Evolutionary conservation across 2,329 filamentous ascomycete species (phyloP), one percentile per base, ranked within the genome.

Genomic region (Claviceps sp.): DNA sequence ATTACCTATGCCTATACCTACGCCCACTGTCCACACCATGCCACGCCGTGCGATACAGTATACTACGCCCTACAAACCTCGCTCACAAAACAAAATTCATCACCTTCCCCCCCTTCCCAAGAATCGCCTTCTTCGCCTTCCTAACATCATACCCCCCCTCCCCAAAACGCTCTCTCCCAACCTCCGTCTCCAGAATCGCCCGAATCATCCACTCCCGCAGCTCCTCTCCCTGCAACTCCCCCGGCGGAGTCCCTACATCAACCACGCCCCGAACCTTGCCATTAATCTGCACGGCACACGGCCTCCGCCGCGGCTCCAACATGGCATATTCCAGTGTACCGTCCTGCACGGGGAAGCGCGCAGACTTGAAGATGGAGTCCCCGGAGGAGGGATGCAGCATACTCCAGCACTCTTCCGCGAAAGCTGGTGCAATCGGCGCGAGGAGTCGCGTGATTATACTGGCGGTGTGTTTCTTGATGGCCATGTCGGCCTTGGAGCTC

Each of bases 351-450:
- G 86, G 87, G 70, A 87, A 93, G 1, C 65, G 63, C 1, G 77
- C 74, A 42, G 64, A 59, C n/a, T 47, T 51, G 57, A 75, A 75
- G 52, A 76, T 65, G 37, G 73, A 72, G 2, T 57, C 59, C 1
- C 59, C 47, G 0, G 58, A 55, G 1, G 70, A 55, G 1, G 70
- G 67, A 48, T 69, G 63, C 3, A 90, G 72, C 2, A 77, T 60
- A 55, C 77, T 73, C 87, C 87, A 94, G 65, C 82, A 87, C 68
- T 95, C 87, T 59, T 91, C 88, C 1, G 87, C 77, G 54, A 93
- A 81, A 0, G 85, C 87, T 0, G 89, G 89, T 0, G 86, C 80
- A 50, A 95, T 81, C 4, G 89, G 89, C 0, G 87, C 85, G 59
- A 90, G 72, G 70, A 95, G 79, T 48, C 80, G 79, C 42, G 91